A percentile compares a stretch with the other conserved stretches of the same genome.
phyloP scores from a whole-genome alignment of 108 stramenopile species.

The Cyclotella sp. region DNA sequence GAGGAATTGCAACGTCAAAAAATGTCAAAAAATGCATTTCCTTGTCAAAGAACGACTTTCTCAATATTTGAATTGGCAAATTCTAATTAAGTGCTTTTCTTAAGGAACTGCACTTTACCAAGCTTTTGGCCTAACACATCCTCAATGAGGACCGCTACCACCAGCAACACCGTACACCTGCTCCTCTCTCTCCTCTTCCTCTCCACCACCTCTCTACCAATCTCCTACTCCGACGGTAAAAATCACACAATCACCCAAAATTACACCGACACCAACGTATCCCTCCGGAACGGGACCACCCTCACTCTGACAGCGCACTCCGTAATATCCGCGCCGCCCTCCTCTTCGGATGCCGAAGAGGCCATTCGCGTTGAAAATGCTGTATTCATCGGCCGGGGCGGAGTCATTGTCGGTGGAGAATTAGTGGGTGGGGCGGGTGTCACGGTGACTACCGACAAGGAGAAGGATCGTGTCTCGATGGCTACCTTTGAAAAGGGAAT shows the following conservation, averaged over 20 bases:
- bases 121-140: too few species aligned
- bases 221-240: slow-evolving; percentile 8
- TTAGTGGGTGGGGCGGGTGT: slow-evolving; percentile 22
- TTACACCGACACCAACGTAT: slow-evolving; percentile 16
- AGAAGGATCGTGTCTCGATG: not conserved
- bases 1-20: too few species aligned
- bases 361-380: slow-evolving; percentile 33
- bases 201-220: not conserved
- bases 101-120: too few species aligned
- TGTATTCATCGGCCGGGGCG: slow-evolving; percentile 9
- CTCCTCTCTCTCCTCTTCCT: not conserved
- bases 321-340: slow-evolving; percentile 5
- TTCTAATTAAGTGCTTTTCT: too few species aligned
- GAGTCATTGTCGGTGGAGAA: slow-evolving; percentile 15
- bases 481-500: slow-evolving; percentile 27
- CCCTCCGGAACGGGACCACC: slow-evolving; percentile 10
- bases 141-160: too few species aligned
- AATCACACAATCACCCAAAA: slow-evolving; percentile 8
- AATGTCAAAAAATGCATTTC: too few species aligned
- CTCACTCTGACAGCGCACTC: slow-evolving; percentile 14
- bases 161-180: too few species aligned
- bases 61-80: too few species aligned
- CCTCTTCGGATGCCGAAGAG: slow-evolving; percentile 18
- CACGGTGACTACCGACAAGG: slow-evolving; percentile 16
- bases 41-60: too few species aligned